Base-by-base conservation (phyloP, 768 basidiomycete species). In the Filobasidium floriforme region DNA sequence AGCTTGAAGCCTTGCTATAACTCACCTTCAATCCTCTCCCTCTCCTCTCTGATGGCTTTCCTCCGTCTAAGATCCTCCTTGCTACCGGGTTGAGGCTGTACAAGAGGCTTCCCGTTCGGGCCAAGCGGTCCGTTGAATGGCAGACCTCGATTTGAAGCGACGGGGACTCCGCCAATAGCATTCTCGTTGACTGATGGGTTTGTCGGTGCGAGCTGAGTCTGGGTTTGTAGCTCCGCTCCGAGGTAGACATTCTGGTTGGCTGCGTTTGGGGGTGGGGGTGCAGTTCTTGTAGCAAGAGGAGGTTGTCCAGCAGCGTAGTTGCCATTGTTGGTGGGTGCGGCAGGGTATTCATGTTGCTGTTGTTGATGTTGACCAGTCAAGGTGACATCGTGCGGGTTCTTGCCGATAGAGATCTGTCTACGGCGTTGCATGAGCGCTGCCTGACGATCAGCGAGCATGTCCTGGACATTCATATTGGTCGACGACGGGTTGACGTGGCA, bases 391-490 rank as follows among this genome's bases (percentile, higher is more conserved):
- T 57, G 2, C 5, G 54, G 54, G 54, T 57, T 57, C 54, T 57
- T 15, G 12, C 54, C 54, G 54, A 57, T 57, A 15, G 54, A 57
- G 19, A 57, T 57, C 26, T 57, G 22, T 32, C 24, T 57, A 26
- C 54, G 54, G 26, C 15, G 7, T 28, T 57, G 54, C 54, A 57
- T 57, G 15, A 57, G 22, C 22, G 54, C 54, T 6, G 24, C 14
- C 54, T 57, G 54, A 24, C 54, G 54, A 57, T 57, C 54, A 28
- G 54, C 54, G 18, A 57, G 24, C 24, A 57, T 57, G 54, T 57
- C 54, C 15, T 57, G 54, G 26, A 57, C 22, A n/a, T 57, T 57
- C 54, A 57, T 57, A 7, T 22, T 57, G 10, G 46, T 18, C 14
- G 46, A 22, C 12, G 46, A 49, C 46, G 22, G 22, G 15, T 15